Base-by-base conservation (phyloP, 208 protist species). In the Leishmania tropica region DNA sequence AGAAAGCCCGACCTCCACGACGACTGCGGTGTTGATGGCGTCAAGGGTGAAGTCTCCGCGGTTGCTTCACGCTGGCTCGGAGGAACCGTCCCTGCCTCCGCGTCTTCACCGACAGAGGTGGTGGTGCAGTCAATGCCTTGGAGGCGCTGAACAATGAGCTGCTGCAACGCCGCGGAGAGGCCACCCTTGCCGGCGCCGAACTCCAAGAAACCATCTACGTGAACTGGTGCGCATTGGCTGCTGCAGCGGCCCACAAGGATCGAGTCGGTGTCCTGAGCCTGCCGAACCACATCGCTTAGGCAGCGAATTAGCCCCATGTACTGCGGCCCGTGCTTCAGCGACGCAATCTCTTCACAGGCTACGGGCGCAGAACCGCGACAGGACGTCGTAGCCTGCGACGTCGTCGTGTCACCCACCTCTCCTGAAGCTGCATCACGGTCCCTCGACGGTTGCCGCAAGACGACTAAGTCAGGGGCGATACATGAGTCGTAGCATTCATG, bases 151-250 rank as follows among this genome's bases (percentile, higher is more conserved):
- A 83, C 45, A 62, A 95, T 73, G 53, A 85, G 82, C 31, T 90
- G 82, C 79, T 93, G 91, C 76, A 96, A 73, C 58, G 93, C 89
- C 15, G 94, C 80, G 19, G 89, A 87, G 54, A 96, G 90, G 21
- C 93, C 90, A 3, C 90, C 93, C 75, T 96, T 96, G 48, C 93
- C 93, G 21, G 93, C 93, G 31, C 93, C 93, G 28, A 95, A 85
- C 81, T 96, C 93, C 31, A 96, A 15, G 72, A 95, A 93, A 10
- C 88, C 93, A 45, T 83, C 75, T 11, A 93, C 53, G 47, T 75
- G 48, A 47, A 83, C 62, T 31, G 77, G 64, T 40, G 60, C n/a
- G 45, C 31, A 21, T 15, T 40, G 21, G 53, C 75, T 19, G 45
- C 74, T 37, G 42, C 47, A 28, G 54, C 70, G 75, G 6, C 62